A percentile compares a stretch with the other conserved stretches of the same genome.
Evolutionary conservation across 2,329 filamentous ascomycete genomes (phyloP).

Genomic region (Aspergillus transmontanensis): DNA sequence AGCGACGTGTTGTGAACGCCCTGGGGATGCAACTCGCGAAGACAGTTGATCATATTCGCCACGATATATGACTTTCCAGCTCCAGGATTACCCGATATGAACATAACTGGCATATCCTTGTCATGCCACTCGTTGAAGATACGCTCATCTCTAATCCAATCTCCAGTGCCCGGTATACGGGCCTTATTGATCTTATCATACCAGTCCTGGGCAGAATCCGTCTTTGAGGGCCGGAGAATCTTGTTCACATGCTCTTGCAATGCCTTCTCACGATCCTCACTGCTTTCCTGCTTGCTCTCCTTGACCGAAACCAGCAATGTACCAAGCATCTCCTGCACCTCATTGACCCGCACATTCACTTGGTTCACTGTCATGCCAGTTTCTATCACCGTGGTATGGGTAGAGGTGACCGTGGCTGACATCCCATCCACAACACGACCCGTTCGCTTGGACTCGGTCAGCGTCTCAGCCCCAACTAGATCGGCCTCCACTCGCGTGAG

Average conservation of each 20-base stretch:
- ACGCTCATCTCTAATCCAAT: conserved; percentile 50
- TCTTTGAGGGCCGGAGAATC: conserved; percentile 47
- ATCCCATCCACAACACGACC: conserved; percentile 11
- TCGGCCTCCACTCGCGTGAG: conserved; percentile 48
- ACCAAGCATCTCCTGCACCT: conserved; percentile 13
- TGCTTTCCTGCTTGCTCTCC: conserved; percentile 5
- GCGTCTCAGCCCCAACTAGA: conserved; percentile 43
- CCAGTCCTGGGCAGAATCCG: conserved; percentile 42
- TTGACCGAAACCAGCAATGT: conserved; percentile 2
- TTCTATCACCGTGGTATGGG: conserved; percentile 7
- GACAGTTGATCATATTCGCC: conserved; percentile 44
- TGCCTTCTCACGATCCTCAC: conserved; percentile 2
- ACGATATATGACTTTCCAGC: conserved; percentile 52
- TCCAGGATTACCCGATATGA: conserved; percentile 50
- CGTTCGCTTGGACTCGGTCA: conserved; percentile 14
- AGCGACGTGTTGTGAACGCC: conserved; percentile 15
- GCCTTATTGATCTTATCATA: conserved; percentile 46
- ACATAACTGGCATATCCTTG: conserved; percentile 45
- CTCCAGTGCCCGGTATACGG: conserved; percentile 47
- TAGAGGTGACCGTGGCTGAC: conserved; percentile 3
- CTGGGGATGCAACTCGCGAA: conserved; percentile 41
- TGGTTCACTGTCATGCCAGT: conserved; percentile 10
- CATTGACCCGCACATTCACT: conserved; percentile 11
- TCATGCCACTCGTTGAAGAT: conserved; percentile 44
- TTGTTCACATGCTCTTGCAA: conserved; percentile 1